phyloP scores from a whole-genome alignment of 75 land plant genomes.

The Selaginella moellendorffii region DNA sequence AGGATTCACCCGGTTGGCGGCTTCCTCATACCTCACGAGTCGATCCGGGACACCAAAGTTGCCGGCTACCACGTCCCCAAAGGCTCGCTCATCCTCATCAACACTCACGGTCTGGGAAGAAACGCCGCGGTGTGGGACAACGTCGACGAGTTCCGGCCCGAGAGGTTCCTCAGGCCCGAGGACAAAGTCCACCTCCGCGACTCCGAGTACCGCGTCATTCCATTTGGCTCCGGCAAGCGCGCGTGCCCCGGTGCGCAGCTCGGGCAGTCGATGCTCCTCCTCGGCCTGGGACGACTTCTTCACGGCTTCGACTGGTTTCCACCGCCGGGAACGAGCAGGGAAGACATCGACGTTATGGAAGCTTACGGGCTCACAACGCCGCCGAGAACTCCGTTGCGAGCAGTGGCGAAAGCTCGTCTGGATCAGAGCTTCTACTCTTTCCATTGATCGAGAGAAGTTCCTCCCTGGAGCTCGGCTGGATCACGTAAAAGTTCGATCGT shows the following conservation, averaged over 20 bases:
- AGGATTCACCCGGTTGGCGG: conserved; percentile 70
- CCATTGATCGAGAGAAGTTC: too few relatives aligned
- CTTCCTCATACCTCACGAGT: conserved; percentile 60
- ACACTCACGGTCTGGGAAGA: conserved; percentile 60
- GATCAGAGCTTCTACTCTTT: too few relatives aligned
- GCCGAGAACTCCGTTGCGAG: conserved; percentile 40
- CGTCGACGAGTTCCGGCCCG: conserved; percentile 50
- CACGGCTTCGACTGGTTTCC: conserved; percentile 64
- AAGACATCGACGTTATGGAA: conserved; percentile 51
- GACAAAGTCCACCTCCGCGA: conserved; percentile 62
- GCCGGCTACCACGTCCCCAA: conserved; percentile 59
- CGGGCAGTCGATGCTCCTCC: conserved; percentile 43
- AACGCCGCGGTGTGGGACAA: conserved; percentile 41
- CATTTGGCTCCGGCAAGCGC: conserved; percentile 61
- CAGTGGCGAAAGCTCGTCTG: conserved; percentile 49
- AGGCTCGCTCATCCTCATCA: conserved; percentile 49
- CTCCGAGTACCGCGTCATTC: conserved; percentile 48
- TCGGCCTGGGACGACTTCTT: conserved; percentile 51
- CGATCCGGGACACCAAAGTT: conserved; percentile 34
- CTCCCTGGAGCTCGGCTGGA: too few relatives aligned
- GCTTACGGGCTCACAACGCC: conserved; percentile 77
- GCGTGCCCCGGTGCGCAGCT: conserved; percentile 79
- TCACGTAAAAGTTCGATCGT: too few relatives aligned
- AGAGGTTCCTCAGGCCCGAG: conserved; percentile 32
- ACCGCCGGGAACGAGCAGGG: conserved; percentile 26